Conservation (phyloP, 2,329 filamentous ascomycete species). For the Arthrobotrys conoides region DNA sequence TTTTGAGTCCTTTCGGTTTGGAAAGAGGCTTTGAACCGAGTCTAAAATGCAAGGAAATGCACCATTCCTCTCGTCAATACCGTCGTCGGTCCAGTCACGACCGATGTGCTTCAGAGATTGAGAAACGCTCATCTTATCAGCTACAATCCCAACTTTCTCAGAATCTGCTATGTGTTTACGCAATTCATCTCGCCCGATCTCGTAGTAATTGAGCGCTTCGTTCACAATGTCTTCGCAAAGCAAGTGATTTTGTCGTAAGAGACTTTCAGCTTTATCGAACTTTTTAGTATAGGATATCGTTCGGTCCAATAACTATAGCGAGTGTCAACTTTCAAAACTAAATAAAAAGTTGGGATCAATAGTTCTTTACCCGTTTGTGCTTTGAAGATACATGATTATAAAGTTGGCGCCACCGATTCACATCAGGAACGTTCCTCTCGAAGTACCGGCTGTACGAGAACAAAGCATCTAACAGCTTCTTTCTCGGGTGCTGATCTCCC, state of each 20-base stretch:
- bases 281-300: constrained; percentile 73
- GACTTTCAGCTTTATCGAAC: constrained; percentile 68
- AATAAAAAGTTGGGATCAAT: background rate
- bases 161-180: constrained; percentile 67
- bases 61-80: constrained; percentile 69
- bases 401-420: background rate
- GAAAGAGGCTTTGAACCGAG: constrained; percentile 66
- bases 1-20: constrained; percentile 52
- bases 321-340: background rate
- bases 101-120: constrained; percentile 74
- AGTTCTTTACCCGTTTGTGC: background rate
- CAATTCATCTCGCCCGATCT: constrained; percentile 69
- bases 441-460: background rate
- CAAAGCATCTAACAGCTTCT: constrained; percentile 2
- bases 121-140: constrained; percentile 70
- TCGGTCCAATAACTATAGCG: background rate
- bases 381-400: background rate
- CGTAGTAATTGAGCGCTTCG: constrained; percentile 70
- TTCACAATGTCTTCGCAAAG: constrained; percentile 70
- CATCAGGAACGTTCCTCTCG: background rate
- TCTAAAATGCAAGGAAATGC: constrained; percentile 68
- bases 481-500: constrained; percentile 1
- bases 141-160: constrained; percentile 66
- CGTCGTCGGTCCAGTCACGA: constrained; percentile 72
- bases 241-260: constrained; percentile 69